A percentile compares a stretch with the other conserved stretches of the same genome.
Conservation (phyloP, 176 grass and related monocot species). For the Cenchrus fungigraminus region DNA sequence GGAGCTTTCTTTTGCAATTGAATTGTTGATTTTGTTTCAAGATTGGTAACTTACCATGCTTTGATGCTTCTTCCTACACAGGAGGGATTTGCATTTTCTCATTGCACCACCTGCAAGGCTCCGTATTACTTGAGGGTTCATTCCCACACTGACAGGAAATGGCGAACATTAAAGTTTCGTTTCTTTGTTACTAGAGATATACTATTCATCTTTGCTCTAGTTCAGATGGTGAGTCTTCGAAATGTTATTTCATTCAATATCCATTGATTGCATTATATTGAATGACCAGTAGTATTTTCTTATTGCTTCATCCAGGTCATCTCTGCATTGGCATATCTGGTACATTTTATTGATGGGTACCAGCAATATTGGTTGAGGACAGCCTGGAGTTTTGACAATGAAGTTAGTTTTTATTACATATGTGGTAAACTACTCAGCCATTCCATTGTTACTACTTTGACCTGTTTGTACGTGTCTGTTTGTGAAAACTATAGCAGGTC, state of each 20-base stretch:
- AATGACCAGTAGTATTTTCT: slow-evolving; percentile 37
- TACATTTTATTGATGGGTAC: slow-evolving; percentile 90
- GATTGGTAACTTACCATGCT: neutral
- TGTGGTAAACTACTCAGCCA: slow-evolving; percentile 75
- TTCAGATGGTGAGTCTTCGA: slow-evolving; percentile 79
- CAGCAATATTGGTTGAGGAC: slow-evolving; percentile 88
- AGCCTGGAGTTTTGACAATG: slow-evolving; percentile 89
- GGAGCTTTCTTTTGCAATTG: slow-evolving; percentile 18
- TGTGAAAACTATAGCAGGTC: slow-evolving; percentile 14
- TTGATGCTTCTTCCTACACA: slow-evolving; percentile 50
- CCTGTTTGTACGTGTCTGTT: slow-evolving; percentile 13
- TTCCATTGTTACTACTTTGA: slow-evolving; percentile 35
- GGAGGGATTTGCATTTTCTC: slow-evolving; percentile 99
- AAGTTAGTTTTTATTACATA: slow-evolving; percentile 99
- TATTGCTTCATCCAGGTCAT: slow-evolving; percentile 70
- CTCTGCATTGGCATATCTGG: slow-evolving; percentile 82
- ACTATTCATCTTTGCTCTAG: slow-evolving; percentile 90
- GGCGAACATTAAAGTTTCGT: slow-evolving; percentile 93
- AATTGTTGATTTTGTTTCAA: neutral
- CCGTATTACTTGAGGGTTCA: slow-evolving; percentile 98
- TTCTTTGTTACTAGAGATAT: slow-evolving; percentile 99
- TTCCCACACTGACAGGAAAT: slow-evolving; percentile 96
- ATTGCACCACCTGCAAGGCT: slow-evolving; percentile 99
- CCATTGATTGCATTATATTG: slow-evolving; percentile 33
- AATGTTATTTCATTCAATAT: neutral